These are phyloP conservation scores for Ramaria rubella DNA, from an alignment of 768 basidiomycete genomes.

Conservation along the genomic window DNA sequence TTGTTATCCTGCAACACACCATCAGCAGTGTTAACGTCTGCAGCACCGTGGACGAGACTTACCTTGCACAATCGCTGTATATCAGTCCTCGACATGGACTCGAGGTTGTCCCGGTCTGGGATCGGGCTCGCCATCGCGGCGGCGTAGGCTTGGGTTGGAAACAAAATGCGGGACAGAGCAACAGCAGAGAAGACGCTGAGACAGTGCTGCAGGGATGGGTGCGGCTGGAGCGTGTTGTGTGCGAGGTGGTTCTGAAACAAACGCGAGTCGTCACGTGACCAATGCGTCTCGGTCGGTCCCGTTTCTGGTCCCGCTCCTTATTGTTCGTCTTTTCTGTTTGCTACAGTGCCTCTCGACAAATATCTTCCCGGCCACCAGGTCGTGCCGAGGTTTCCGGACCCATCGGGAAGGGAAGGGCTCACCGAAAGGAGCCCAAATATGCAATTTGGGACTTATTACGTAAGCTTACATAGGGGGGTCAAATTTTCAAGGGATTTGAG, in stretches of 20 bases:
- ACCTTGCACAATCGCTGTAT: conserved; percentile 64
- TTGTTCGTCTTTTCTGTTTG: neutral
- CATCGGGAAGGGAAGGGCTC: no score
- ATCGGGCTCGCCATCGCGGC: neutral
- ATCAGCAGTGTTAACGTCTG: neutral
- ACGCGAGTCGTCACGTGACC: neutral
- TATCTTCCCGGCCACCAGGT: no score
- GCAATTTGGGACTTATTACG: no score
- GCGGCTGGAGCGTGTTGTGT: neutral
- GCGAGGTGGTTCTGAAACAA: neutral
- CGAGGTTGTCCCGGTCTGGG: conserved; percentile 32
- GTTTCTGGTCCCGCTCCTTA: neutral
- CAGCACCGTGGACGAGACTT: conserved; percentile 4
- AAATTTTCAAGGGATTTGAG: neutral
- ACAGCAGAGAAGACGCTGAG: no score
- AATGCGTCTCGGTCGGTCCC: neutral
- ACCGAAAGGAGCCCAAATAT: no score
- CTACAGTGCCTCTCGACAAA: neutral
- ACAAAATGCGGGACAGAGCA: no score
- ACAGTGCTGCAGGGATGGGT: neutral
- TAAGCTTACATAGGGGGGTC: no score
- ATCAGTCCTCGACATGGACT: conserved; percentile 48
- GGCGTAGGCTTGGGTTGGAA: no score
- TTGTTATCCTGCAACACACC: conserved; percentile 58
- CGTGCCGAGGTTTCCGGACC: no score